Evolutionary conservation across 202 grass and related monocot genomes (phyloP), one percentile per base, ranked within the genome.

Genomic region (Hordeum pubiflorum): DNA sequence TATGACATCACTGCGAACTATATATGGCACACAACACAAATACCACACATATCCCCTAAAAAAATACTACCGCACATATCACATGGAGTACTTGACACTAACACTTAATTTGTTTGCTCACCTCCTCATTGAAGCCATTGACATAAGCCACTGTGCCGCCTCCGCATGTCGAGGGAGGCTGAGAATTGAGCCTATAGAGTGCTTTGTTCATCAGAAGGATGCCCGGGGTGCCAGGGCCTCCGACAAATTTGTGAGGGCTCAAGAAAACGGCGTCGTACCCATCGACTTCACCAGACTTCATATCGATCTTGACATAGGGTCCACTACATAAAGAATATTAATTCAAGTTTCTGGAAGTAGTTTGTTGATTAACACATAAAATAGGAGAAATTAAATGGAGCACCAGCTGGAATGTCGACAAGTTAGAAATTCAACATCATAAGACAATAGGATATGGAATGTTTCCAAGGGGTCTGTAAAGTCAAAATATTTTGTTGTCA

Each of bases 211-310:
- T 93, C 17, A 94, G 43, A 21, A 97, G 87, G 71, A 97, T 85
- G 39, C 94, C 94, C 1, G 94, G 79, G 9, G 89, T 93, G 18
- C 89, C 84, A 0, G 94, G 94, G 3, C 94, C 94, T 0, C 91
- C 94, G 10, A 97, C 77, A 3, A 97, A 97, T 43, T 97, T 97
- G 75, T 97, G 94, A 0, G 94, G 83, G 70, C 94, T 97, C 21
- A 97, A 63, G 75, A 90, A 93, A 10, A 97, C 85, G 0, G 89
- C 87, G 14, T 97, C 94, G 3, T 97, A 97, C 8, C 94, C 94
- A 1, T 94, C 91, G 11, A 90, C 52, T 7, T 97, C 85, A 0
- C 91, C 94, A 0, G 94, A 90, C 36, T 80, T 89, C 91, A 97
- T 97, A 21, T 97, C 85, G n/a, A 97, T 97, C 79, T 94, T 86